These are phyloP conservation scores for Hibiscus trionum DNA, from an alignment of 345 rosid species.

Conservation along the genomic window DNA sequence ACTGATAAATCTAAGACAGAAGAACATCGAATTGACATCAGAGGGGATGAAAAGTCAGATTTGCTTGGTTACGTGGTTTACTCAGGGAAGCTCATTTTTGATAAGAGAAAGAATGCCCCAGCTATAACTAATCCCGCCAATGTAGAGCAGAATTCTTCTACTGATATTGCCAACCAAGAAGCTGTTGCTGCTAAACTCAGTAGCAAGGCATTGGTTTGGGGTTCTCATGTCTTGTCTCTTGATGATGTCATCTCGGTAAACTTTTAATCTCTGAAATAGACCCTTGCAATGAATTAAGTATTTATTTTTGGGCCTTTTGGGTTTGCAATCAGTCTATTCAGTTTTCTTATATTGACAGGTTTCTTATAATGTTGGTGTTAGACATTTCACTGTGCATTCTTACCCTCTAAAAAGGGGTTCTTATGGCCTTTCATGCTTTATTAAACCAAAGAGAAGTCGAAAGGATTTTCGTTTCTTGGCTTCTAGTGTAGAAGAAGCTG, in stretches of 20 bases:
- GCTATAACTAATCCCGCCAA: slow-evolving; percentile 30
- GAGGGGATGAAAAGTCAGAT: slow-evolving; percentile 86
- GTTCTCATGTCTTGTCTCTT: slow-evolving; percentile 62
- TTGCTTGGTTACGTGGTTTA: slow-evolving; percentile 67
- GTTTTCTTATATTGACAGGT: slow-evolving; percentile 37
- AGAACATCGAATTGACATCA: slow-evolving; percentile 68
- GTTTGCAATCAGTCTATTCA: not conserved
- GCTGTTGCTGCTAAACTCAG: slow-evolving; percentile 79
- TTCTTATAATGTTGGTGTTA: slow-evolving; percentile 73
- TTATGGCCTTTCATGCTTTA: slow-evolving; percentile 70
- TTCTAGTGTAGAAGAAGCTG: slow-evolving; percentile 73
- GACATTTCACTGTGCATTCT: slow-evolving; percentile 88
- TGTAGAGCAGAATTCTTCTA: slow-evolving; percentile 30
- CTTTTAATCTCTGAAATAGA: slow-evolving; percentile 5
- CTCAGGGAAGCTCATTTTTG: slow-evolving; percentile 69
- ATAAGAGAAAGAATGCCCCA: slow-evolving; percentile 38
- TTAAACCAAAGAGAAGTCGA: slow-evolving; percentile 68
- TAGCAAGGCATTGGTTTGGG: slow-evolving; percentile 80
- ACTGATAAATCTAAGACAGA: slow-evolving; percentile 39
- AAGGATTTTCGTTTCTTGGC: slow-evolving; percentile 83
- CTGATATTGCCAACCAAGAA: slow-evolving; percentile 38
- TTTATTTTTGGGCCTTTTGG: not conserved
- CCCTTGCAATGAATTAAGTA: slow-evolving; percentile 4
- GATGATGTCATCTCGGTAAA: slow-evolving; percentile 75
- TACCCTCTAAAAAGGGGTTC: slow-evolving; percentile 62